Conservation (phyloP, 768 basidiomycete species). For the Flagelloscypha sp. region DNA sequence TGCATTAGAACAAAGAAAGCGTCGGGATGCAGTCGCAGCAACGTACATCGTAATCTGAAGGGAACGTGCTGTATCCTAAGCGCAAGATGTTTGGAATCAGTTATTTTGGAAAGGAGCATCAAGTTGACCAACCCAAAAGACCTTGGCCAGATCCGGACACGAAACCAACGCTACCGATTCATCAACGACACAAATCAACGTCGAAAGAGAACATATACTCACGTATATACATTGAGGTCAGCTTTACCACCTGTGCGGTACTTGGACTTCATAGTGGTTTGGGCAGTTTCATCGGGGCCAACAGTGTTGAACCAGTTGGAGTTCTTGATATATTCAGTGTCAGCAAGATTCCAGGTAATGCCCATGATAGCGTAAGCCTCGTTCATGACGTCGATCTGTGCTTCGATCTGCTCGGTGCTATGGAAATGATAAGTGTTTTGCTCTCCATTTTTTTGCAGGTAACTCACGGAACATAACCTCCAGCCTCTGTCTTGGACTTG, state of each 20-base stretch:
- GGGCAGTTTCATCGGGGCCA: constrained; percentile 15
- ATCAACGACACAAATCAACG: neutral
- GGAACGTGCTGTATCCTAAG: constrained; percentile 39
- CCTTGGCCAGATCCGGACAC: constrained; percentile 20
- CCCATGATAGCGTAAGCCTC: constrained; percentile 25
- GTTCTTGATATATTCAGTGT: constrained; percentile 26
- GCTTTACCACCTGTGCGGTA: constrained; percentile 27
- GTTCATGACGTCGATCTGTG: constrained; percentile 34
- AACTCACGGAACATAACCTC: constrained; percentile 19
- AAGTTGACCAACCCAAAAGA: no score
- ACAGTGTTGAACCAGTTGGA: constrained; percentile 32
- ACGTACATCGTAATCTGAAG: constrained; percentile 22
- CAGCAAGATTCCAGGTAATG: constrained; percentile 25
- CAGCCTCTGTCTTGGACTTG: constrained; percentile 11
- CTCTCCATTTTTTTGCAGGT: no score
- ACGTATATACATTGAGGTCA: constrained; percentile 34
- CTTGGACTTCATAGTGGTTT: constrained; percentile 29
- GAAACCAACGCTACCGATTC: constrained; percentile 16
- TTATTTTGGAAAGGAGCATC: no score
- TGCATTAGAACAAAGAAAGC: no score
- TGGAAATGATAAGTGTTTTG: no score
- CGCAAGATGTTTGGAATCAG: no score
- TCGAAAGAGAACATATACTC: constrained; percentile 18
- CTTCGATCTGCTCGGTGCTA: constrained; percentile 24
- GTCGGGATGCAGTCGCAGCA: no score